phyloP scores from a whole-genome alignment of 495 filamentous ascomycete genomes.

The Hypomontagnella monticulosa region DNA sequence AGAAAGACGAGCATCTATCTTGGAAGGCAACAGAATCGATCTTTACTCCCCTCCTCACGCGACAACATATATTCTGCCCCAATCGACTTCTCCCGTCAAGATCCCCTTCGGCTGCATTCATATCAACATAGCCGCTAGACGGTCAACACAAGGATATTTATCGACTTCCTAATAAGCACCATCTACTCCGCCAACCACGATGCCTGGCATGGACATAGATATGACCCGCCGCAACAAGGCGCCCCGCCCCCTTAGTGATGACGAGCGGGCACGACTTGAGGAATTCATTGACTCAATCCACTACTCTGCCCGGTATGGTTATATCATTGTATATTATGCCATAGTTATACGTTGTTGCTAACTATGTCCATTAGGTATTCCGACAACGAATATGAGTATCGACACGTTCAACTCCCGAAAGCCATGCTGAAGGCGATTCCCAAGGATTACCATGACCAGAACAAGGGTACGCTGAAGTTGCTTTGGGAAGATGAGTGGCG shows the following conservation, averaged over 20 bases:
- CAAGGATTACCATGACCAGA: constrained; percentile 90
- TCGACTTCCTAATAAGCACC: constrained; percentile 1
- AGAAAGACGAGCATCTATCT: constrained; percentile 8
- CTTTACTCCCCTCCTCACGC: constrained; percentile 36
- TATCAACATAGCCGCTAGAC: background rate
- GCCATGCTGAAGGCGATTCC: constrained; percentile 98
- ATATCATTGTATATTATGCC: background rate
- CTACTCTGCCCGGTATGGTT: constrained; percentile 86
- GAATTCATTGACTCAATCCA: constrained; percentile 93
- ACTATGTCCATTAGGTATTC: constrained; percentile 70
- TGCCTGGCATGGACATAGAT: constrained; percentile 74
- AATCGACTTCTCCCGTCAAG: background rate
- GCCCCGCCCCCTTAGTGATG: constrained; percentile 80
- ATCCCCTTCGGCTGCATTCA: background rate
- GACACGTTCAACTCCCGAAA: constrained; percentile 96
- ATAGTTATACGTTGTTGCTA: constrained; percentile 12
- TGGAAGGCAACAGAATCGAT: constrained; percentile 16
- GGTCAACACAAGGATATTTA: background rate
- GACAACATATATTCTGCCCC: constrained; percentile 26
- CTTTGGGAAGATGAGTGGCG: constrained; percentile 99
- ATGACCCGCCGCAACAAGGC: constrained; percentile 81
- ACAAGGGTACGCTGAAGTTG: constrained; percentile 92
- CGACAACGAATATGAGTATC: constrained; percentile 90
- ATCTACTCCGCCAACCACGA: constrained; percentile 19
- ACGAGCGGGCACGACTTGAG: constrained; percentile 82